phyloP scores from a whole-genome alignment of 1,284 basidiomycete species.

The Meira nashicola region DNA sequence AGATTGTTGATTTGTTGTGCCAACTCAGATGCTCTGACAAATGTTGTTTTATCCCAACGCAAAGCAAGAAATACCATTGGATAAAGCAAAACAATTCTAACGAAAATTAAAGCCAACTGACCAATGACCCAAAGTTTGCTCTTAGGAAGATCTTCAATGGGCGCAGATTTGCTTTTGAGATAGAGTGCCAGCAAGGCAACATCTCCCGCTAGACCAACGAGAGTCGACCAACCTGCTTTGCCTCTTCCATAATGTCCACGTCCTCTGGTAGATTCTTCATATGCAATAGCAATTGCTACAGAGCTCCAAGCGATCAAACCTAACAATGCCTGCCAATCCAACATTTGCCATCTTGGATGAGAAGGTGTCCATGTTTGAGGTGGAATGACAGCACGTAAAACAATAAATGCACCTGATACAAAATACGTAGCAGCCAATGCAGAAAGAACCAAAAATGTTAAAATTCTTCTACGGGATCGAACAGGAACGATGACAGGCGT shows the following conservation, averaged over 20 bases:
- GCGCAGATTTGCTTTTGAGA: neutral
- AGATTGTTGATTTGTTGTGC: neutral
- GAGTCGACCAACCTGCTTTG: conserved; percentile 27
- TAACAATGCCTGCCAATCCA: conserved; percentile 38
- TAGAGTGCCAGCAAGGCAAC: conserved; percentile 28
- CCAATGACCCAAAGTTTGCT: conserved; percentile 32
- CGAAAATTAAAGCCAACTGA: conserved; percentile 34
- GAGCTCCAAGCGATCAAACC: conserved; percentile 38
- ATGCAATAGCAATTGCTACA: conserved; percentile 31
- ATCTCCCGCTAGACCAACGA: conserved; percentile 23
- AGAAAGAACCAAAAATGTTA: conserved; percentile 26
- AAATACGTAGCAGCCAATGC: conserved; percentile 35
- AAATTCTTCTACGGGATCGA: conserved; percentile 31
- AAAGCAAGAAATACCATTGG: conserved; percentile 35
- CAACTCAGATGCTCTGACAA: conserved; percentile 31
- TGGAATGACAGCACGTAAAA: conserved; percentile 43
- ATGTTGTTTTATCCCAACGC: conserved; percentile 29
- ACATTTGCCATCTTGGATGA: conserved; percentile 26
- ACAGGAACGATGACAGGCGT: conserved; percentile 38
- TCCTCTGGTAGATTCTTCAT: conserved; percentile 31
- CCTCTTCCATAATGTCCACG: conserved; percentile 36
- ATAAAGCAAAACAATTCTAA: conserved; percentile 36
- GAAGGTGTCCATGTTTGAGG: conserved; percentile 40
- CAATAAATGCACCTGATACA: conserved; percentile 37
- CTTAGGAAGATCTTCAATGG: conserved; percentile 19